phyloP scores from a whole-genome alignment of 768 basidiomycete genomes.

The Leccinum truebloodii region DNA sequence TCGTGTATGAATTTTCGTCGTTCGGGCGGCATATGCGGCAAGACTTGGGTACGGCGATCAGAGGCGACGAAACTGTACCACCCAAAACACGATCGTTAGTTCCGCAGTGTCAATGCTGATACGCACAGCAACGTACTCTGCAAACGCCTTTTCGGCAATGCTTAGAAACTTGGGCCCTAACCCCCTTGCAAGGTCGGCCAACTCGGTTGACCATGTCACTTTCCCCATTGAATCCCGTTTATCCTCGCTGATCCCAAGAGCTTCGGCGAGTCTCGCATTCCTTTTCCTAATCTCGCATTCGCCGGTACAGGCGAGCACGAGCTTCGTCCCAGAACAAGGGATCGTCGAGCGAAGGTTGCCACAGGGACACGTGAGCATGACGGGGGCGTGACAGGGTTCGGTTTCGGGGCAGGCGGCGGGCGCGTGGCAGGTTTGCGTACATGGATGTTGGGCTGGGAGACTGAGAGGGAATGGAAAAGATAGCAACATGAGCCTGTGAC shows the following conservation, averaged over 20 bases:
- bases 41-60: slow-evolving; percentile 65
- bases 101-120: too few relatives aligned
- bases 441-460: slow-evolving; percentile 72
- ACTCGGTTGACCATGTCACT: slow-evolving; percentile 61
- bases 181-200: slow-evolving; percentile 57
- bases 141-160: slow-evolving; percentile 79
- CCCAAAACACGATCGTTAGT: neutral
- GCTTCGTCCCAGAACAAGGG: slow-evolving; percentile 56
- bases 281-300: slow-evolving; percentile 86
- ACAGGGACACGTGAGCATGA: slow-evolving; percentile 78
- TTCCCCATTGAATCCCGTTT: slow-evolving; percentile 38
- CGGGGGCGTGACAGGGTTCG: slow-evolving; percentile 68
- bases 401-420: slow-evolving; percentile 82
- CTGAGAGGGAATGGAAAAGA: slow-evolving; percentile 33
- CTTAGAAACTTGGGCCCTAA: slow-evolving; percentile 59
- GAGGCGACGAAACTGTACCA: slow-evolving; percentile 60
- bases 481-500: neutral
- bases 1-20: slow-evolving; percentile 84
- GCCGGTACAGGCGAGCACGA: slow-evolving; percentile 69
- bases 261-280: slow-evolving; percentile 87
- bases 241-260: slow-evolving; percentile 77
- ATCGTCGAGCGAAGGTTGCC: slow-evolving; percentile 76
- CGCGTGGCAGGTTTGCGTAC: slow-evolving; percentile 80
- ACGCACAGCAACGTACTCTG: slow-evolving; percentile 53
- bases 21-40: slow-evolving; percentile 80